Base-by-base conservation (phyloP, 2,329 filamentous ascomycete genomes). In the Ascocoryne sarcoides region DNA sequence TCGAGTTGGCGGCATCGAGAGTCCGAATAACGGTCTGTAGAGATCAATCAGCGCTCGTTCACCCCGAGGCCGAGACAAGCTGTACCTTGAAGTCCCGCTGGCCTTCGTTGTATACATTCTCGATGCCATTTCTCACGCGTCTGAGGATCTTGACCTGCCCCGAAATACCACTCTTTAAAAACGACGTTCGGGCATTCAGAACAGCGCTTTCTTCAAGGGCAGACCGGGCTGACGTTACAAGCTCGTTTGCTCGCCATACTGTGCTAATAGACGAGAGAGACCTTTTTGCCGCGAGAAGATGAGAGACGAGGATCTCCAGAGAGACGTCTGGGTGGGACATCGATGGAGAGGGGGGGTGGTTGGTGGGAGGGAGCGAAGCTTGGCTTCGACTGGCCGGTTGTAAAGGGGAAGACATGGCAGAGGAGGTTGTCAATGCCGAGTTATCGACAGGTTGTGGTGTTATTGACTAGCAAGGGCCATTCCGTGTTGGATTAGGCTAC, bases 271-370 rank as follows among this genome's bases (percentile, higher is more conserved):
- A 87, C 12, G 84, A 84, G 4, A 96, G 73, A 1, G 89, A 89
- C 32, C 86, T 79, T 60, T 95, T 95, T 7, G 90, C 84, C 20
- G 83, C 81, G 30, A 95, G 77, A 26, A 95, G 81, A 63, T 94
- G 80, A 39, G 79, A 75, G 41, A 95, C 84, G 32, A 96, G 77
- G 17, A 77, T 79, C 53, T 94, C 86, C 56, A 94, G 75, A 17
- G 73, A 62, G 8, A 56, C 47, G 29, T 58, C 54, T 28, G 43
- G 45, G 16, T 47, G 46, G 32, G 43, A 41, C 37, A 44, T 47
- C 12, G 49, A 45, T 17, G 44, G 42, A 8, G 49, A 45, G 26
- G 41, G 48, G n/a, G 50, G 54, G 28, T 48, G 40, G 12, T 41
- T 42, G 17, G 38, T 42, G 21, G 50, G 47, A 16, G 52, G 54